These are phyloP conservation scores for Spathaspora arborariae DNA, from an alignment of 805 yeast species.

Conservation along the genomic window DNA sequence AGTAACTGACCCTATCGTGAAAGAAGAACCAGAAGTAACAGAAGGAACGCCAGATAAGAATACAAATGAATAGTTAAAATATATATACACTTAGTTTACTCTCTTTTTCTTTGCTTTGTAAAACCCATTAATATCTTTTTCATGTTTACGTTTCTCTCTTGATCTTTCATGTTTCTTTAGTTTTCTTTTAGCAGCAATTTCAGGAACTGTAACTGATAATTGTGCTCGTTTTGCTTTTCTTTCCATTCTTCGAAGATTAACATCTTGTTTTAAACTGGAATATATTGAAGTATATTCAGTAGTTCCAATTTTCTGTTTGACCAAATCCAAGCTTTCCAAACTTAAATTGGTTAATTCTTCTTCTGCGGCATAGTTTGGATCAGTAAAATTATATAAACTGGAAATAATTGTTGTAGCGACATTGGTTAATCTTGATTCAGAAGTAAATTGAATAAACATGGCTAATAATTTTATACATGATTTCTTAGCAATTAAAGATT, in stretches of 20 bases:
- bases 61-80: background rate
- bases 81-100: slow-evolving; percentile 11
- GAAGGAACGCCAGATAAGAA: background rate
- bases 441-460: slow-evolving; percentile 51
- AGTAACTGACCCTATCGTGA: background rate
- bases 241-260: slow-evolving; percentile 64
- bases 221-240: slow-evolving; percentile 74
- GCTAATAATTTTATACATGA: slow-evolving; percentile 70
- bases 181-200: slow-evolving; percentile 72
- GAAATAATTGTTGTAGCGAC: slow-evolving; percentile 49
- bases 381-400: slow-evolving; percentile 50
- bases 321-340: slow-evolving; percentile 61
- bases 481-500: slow-evolving; percentile 57
- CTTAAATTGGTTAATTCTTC: slow-evolving; percentile 52
- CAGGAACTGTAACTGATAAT: slow-evolving; percentile 75
- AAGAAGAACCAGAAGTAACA: background rate
- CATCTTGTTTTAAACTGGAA: slow-evolving; percentile 58
- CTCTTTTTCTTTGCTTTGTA: slow-evolving; percentile 61
- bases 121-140: slow-evolving; percentile 72
- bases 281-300: slow-evolving; percentile 61
- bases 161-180: slow-evolving; percentile 69
- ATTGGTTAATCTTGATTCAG: slow-evolving; percentile 34
- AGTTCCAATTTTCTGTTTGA: slow-evolving; percentile 68
- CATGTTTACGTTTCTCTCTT: slow-evolving; percentile 72
- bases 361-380: slow-evolving; percentile 42